phyloP scores from a whole-genome alignment of 345 rosid genomes.

The Excoecaria agallocha region DNA sequence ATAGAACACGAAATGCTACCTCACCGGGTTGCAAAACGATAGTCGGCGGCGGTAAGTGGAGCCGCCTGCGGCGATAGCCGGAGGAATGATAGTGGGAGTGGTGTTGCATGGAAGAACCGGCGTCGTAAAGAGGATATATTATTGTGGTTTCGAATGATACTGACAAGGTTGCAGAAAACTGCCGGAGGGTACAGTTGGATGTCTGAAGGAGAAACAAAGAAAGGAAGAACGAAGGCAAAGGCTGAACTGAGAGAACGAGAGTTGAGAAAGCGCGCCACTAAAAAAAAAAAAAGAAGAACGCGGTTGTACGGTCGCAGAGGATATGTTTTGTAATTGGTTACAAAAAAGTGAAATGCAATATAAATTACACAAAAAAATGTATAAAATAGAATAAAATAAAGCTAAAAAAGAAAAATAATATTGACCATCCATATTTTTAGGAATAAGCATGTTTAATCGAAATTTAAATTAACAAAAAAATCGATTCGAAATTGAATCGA shows the following conservation, averaged over 20 bases:
- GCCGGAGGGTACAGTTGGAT: not conserved
- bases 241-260: not conserved
- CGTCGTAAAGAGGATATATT: not conserved
- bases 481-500: too few species aligned
- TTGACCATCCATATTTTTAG: too few species aligned
- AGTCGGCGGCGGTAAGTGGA: not conserved
- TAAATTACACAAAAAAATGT: too few species aligned
- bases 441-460: too few species aligned
- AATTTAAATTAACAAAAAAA: too few species aligned
- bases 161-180: not conserved
- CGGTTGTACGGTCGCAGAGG: not conserved
- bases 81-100: not conserved
- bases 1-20: constrained; percentile 20
- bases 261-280: not conserved
- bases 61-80: not conserved
- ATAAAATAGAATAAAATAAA: too few species aligned
- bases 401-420: too few species aligned
- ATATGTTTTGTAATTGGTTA: not conserved
- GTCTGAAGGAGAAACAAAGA: not conserved
- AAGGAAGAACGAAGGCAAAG: not conserved
- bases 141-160: not conserved
- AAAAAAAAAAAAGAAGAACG: too few species aligned
- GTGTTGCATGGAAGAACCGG: constrained; percentile 2
- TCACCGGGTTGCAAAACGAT: constrained; percentile 21
- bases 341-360: too few species aligned